Conservation (phyloP, 257 asterid species). For the Handroanthus guayacan region DNA sequence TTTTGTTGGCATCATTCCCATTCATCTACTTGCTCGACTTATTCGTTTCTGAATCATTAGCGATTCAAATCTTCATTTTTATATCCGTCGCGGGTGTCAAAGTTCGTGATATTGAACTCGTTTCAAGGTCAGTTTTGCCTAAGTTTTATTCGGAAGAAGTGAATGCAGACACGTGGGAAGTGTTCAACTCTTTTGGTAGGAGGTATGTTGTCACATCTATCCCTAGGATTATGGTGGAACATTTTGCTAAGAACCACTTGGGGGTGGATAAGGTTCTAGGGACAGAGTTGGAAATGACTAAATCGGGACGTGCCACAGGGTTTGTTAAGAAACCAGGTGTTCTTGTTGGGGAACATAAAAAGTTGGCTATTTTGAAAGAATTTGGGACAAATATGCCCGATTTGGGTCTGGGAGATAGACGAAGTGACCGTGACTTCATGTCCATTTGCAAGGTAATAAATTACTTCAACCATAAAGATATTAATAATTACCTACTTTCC, state of each 20-base stretch:
- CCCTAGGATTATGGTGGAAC: slow-evolving; percentile 83
- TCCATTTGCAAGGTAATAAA: slow-evolving; percentile 75
- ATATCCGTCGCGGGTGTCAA: slow-evolving; percentile 65
- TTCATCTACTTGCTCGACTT: slow-evolving; percentile 50
- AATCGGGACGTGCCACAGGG: slow-evolving; percentile 75
- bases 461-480: not conserved
- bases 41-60: slow-evolving; percentile 63
- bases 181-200: slow-evolving; percentile 71
- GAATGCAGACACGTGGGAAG: slow-evolving; percentile 64
- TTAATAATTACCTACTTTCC: not conserved
- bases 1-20: slow-evolving; percentile 59
- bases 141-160: slow-evolving; percentile 83
- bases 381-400: slow-evolving; percentile 65
- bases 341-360: slow-evolving; percentile 59
- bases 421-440: slow-evolving; percentile 71
- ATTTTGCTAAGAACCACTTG: slow-evolving; percentile 60
- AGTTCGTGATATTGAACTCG: slow-evolving; percentile 70
- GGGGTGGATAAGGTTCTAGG: slow-evolving; percentile 88
- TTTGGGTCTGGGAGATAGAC: slow-evolving; percentile 77
- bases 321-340: slow-evolving; percentile 74
- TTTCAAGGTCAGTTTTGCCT: slow-evolving; percentile 78
- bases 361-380: slow-evolving; percentile 55
- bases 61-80: slow-evolving; percentile 58
- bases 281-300: slow-evolving; percentile 67
- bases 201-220: slow-evolving; percentile 71